Evolutionary conservation across 2,329 filamentous ascomycete genomes (phyloP), one percentile per base, ranked within the genome.

Genomic region (Colletotrichum aenigma): DNA sequence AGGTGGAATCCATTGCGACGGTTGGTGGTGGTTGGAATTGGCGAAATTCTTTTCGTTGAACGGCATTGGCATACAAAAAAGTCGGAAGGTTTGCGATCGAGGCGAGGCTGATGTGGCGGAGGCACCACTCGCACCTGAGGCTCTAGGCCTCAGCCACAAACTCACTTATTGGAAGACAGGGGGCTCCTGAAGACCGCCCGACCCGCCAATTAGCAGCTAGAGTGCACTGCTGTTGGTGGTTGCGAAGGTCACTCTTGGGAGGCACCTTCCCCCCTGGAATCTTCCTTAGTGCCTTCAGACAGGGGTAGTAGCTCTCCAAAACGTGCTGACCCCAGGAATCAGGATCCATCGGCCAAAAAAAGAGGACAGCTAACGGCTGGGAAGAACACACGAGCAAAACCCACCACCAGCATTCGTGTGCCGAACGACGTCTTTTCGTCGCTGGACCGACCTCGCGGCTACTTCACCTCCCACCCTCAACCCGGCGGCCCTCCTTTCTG

Each of bases 1-100:
- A 82, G 78, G 87, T 88, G 82, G 91, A 92, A 77, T 92, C 89
- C 91, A 92, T 93, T 74, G 79, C 83, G 78, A 79, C 78, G 56
- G 77, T 70, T 80, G 78, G 48, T 61, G 58, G 32, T 12, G 52
- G 32, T 16, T 38, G 66, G 18, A 5, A 36, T 21, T 56, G 28
- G 70, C 36, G 60, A 52, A 64, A 65, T 69, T 69, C 21, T 58
- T 74, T 43, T 16, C 7, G 64, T 48, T 74, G 30, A 34, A 36
- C 74, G 65, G 30, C 73, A 72, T 58, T 52, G 43, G 12, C 69
- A 21, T 15, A 56, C 34, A 75, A 26, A 75, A 76, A 75, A 76
- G 71, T 52, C 62, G 71, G 18, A 48, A 68, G 74, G 66, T 71
- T 74, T 21, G 65, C 66, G 58, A 32, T 56, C 36, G 36, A 38